A percentile compares a stretch with the other conserved stretches of the same genome.
These are phyloP conservation scores for Coelastrella sp. DNA, from an alignment of 139 green algal genomes.

Conservation along the genomic window DNA sequence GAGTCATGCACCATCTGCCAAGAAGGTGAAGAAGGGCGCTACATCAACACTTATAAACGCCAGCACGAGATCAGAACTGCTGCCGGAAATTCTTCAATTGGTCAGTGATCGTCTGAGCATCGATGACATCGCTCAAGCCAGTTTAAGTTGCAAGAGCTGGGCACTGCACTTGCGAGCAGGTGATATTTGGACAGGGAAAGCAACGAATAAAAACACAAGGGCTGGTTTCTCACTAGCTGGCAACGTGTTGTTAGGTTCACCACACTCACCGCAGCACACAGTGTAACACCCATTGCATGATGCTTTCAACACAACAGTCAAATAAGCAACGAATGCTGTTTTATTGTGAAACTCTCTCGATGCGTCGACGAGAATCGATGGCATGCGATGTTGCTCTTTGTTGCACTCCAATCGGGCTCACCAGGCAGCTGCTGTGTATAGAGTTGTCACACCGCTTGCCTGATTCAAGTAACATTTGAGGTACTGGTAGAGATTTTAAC, in stretches of 20 bases:
- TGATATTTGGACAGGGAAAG: neutral
- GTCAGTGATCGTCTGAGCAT: neutral
- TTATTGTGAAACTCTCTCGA: neutral
- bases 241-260: neutral
- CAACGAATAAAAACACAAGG: neutral
- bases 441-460: neutral
- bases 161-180: conserved; percentile 25
- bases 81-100: neutral
- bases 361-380: neutral
- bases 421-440: neutral
- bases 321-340: neutral
- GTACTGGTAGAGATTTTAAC: too few relatives aligned
- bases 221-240: neutral
- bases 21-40: neutral
- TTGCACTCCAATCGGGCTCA: neutral
- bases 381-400: neutral
- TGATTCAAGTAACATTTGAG: too few relatives aligned
- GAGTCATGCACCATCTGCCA: neutral
- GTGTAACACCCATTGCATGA: neutral
- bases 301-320: neutral
- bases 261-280: neutral
- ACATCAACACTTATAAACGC: neutral
- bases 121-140: conserved; percentile 21
- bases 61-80: neutral
- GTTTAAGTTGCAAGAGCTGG: conserved; percentile 28